These are phyloP conservation scores for Neurospora sp. DNA, from an alignment of 495 filamentous ascomycete genomes.

Conservation along the genomic window DNA sequence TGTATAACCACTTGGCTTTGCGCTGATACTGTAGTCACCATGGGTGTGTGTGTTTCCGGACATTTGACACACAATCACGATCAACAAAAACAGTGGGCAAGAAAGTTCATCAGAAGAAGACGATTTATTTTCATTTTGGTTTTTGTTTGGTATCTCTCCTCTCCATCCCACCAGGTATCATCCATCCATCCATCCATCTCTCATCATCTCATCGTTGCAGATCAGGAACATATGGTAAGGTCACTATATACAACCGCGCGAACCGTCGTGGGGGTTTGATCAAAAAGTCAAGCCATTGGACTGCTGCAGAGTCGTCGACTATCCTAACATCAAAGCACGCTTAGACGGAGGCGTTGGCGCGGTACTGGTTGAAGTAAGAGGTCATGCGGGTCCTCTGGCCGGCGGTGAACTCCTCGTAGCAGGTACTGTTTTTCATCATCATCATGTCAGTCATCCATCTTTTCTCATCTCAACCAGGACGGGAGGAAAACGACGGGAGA, in stretches of 20 bases:
- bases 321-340: background rate
- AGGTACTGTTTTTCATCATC: constrained; percentile 13
- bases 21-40: too few species aligned
- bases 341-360: constrained; percentile 11
- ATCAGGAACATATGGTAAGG: background rate
- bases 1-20: background rate
- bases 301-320: background rate
- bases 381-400: constrained; percentile 36
- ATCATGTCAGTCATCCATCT: background rate
- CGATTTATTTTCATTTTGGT: background rate
- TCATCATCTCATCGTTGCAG: background rate
- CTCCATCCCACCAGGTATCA: background rate
- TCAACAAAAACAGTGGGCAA: background rate
- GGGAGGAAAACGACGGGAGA: background rate
- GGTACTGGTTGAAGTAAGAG: constrained; percentile 32
- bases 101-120: background rate
- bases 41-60: too few species aligned
- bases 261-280: background rate
- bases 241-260: background rate
- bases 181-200: background rate
- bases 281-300: background rate
- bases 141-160: background rate
- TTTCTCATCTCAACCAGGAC: too few species aligned
- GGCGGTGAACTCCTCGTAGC: constrained; percentile 37
- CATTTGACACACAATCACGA: too few species aligned